phyloP scores from a whole-genome alignment of 495 filamentous ascomycete genomes.

The Staphylotrichum longicolle region DNA sequence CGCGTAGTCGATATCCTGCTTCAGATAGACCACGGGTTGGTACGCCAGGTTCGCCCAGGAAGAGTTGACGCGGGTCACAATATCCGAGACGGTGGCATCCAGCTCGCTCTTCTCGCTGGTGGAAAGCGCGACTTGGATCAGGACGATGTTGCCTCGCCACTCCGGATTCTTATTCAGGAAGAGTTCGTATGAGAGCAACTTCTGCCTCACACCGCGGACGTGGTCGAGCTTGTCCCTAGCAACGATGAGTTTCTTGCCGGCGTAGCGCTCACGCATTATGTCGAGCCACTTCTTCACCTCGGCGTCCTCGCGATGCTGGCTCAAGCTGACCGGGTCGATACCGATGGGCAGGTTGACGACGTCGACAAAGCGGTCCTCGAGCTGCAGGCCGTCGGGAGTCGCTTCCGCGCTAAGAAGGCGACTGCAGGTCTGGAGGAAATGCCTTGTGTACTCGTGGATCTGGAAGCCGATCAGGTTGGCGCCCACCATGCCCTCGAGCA shows the following conservation, averaged over 20 bases:
- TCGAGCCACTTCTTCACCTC: conserved; percentile 75
- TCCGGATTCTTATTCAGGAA: conserved; percentile 91
- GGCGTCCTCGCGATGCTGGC: conserved; percentile 64
- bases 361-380: conserved; percentile 91
- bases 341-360: conserved; percentile 74
- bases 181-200: conserved; percentile 86
- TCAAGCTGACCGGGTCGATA: conserved; percentile 76
- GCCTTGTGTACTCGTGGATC: conserved; percentile 84
- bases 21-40: conserved; percentile 87
- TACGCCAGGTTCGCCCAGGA: conserved; percentile 82
- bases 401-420: conserved; percentile 82
- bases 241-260: conserved; percentile 83
- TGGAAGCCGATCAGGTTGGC: conserved; percentile 91
- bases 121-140: conserved; percentile 90
- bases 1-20: conserved; percentile 86
- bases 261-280: conserved; percentile 73
- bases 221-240: conserved; percentile 90
- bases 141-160: conserved; percentile 79
- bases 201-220: conserved; percentile 85
- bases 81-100: conserved; percentile 82
- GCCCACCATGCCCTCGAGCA: conserved; percentile 86
- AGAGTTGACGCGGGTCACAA: conserved; percentile 89
- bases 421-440: conserved; percentile 92
- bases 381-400: conserved; percentile 78
- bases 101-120: conserved; percentile 82